Percentiles rank a stretch among this genome's conserved stretches.
Conservation (phyloP, 164 flowering plant genomes). For the Vitis amurensis region DNA sequence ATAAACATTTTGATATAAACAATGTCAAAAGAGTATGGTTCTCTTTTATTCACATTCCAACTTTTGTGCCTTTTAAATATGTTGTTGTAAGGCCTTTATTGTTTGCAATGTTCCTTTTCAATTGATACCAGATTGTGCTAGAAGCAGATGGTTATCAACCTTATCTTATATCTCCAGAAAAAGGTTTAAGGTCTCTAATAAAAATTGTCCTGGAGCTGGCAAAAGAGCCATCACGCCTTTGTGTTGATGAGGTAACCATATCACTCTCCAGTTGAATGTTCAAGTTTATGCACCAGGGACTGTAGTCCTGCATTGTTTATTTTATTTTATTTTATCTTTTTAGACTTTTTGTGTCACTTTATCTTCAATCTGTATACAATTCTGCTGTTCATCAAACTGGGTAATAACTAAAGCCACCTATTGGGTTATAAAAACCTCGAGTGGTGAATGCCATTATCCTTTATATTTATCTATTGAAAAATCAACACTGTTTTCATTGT, state of each 20-base stretch:
- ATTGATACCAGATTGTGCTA: conserved; percentile 67
- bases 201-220: conserved; percentile 92
- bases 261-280: not conserved
- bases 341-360: not conserved
- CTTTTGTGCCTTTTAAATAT: not conserved
- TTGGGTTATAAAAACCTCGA: not conserved
- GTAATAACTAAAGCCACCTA: not conserved
- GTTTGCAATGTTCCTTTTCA: not conserved
- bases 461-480: too few species aligned
- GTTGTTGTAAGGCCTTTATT: not conserved
- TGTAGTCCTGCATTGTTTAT: not conserved
- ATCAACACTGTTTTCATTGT: not conserved
- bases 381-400: not conserved
- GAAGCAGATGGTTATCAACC: conserved; percentile 99
- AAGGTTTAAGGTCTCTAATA: conserved; percentile 90
- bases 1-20: conserved; percentile 93
- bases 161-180: conserved; percentile 98
- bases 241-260: conserved; percentile 90
- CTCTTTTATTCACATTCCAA: too few species aligned
- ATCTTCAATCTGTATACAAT: not conserved
- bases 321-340: not conserved
- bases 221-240: conserved; percentile 92
- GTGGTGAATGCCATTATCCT: not conserved
- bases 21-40: conserved; percentile 87
- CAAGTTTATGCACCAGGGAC: not conserved